phyloP scores from a whole-genome alignment of 169 alveolate genomes.

The Eimeria praecox region DNA sequence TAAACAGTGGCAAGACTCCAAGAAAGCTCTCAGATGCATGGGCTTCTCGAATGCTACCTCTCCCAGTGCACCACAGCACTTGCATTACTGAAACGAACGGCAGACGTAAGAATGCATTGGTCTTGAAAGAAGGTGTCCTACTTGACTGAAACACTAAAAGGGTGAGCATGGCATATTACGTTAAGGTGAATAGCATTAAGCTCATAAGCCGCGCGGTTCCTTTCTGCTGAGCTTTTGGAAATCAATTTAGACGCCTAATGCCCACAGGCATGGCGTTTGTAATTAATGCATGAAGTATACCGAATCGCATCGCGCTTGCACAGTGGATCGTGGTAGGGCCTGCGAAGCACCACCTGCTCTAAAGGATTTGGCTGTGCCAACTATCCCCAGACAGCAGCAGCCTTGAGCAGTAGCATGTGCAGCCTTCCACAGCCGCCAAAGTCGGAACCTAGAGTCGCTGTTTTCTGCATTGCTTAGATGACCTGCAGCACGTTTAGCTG shows the following conservation, averaged over 20 bases:
- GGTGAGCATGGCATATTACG: not conserved
- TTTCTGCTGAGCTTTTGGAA: not conserved
- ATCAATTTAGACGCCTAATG: too few species aligned
- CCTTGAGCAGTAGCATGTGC: not conserved
- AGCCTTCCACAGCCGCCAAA: not conserved
- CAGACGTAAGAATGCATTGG: not conserved
- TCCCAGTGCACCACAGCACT: not conserved
- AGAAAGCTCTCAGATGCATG: not conserved
- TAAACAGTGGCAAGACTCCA: not conserved
- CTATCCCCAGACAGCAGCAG: not conserved
- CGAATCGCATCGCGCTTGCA: not conserved
- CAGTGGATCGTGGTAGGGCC: not conserved
- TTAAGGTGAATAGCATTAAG: not conserved
- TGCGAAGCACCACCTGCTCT: not conserved
- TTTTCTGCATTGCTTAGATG: not conserved
- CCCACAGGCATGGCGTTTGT: too few species aligned
- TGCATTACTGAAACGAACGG: not conserved
- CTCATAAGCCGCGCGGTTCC: not conserved
- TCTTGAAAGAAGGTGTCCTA: not conserved
- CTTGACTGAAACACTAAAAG: not conserved
- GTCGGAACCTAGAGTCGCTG: not conserved
- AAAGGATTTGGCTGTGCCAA: not conserved
- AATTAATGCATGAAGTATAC: not conserved
- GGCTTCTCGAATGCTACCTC: not conserved
- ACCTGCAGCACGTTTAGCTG: not conserved